These are phyloP conservation scores for Ogataea hybrid DNA, from an alignment of 1,139 yeast genomes.

Conservation along the genomic window DNA sequence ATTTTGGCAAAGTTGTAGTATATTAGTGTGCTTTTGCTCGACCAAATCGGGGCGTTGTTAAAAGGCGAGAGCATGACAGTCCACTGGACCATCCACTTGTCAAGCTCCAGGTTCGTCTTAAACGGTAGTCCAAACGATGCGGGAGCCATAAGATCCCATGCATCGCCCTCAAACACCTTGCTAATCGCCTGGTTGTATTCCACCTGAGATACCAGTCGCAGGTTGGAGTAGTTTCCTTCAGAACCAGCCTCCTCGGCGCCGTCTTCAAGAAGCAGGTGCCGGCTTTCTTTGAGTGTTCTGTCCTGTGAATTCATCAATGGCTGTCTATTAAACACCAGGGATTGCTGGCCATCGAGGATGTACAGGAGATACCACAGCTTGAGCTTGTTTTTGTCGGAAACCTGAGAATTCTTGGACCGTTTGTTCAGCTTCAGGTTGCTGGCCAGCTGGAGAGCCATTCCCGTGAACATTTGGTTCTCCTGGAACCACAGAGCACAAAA, in stretches of 20 bases:
- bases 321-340: constrained; percentile 57
- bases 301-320: constrained; percentile 51
- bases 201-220: constrained; percentile 67
- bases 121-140: constrained; percentile 66
- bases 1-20: constrained; percentile 74
- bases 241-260: not conserved
- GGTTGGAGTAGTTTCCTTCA: constrained; percentile 41
- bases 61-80: constrained; percentile 65
- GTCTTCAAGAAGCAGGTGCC: constrained; percentile 34
- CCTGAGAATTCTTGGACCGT: constrained; percentile 17
- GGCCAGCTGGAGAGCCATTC: constrained; percentile 64
- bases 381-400: constrained; percentile 44
- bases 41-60: constrained; percentile 60
- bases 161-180: constrained; percentile 58
- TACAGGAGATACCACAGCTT: constrained; percentile 69
- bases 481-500: constrained; percentile 72
- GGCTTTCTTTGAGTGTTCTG: constrained; percentile 41
- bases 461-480: constrained; percentile 63
- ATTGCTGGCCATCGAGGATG: constrained; percentile 68
- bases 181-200: constrained; percentile 68
- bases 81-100: constrained; percentile 83
- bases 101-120: constrained; percentile 62
- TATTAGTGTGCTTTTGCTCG: constrained; percentile 65
- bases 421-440: constrained; percentile 49
- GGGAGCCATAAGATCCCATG: constrained; percentile 63